Evolutionary conservation across 768 basidiomycete species (phyloP).

Genomic region (Dendrothele bispora): DNA sequence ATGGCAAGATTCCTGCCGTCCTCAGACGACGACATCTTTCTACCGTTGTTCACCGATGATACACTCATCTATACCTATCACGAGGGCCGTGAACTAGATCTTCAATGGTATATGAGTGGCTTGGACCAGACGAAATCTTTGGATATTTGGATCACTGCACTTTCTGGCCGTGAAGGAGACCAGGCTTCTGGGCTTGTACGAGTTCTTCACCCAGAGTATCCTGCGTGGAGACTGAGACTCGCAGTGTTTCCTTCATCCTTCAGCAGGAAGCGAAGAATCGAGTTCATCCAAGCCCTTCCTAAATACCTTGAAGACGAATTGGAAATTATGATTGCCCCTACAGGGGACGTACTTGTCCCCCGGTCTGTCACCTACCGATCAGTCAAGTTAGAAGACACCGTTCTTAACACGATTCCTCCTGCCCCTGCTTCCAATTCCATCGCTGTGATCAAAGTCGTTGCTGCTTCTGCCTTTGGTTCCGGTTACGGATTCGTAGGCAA

Average conservation of each 20-base stretch:
- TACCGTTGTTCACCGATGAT: not conserved
- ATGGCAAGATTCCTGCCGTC: not conserved
- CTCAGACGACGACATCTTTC: not conserved
- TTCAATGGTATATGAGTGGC: conserved; percentile 14
- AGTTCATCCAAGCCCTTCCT: conserved; percentile 9
- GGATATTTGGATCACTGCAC: conserved; percentile 27
- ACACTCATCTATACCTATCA: not conserved
- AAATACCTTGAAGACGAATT: not conserved
- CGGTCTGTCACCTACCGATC: not conserved
- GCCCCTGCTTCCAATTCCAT: conserved; percentile 8
- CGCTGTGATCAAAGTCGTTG: conserved; percentile 4
- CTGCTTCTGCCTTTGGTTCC: conserved; percentile 2
- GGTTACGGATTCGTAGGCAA: not conserved
- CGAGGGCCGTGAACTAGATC: conserved; percentile 1
- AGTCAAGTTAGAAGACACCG: too few relatives aligned
- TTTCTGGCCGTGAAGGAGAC: conserved; percentile 27
- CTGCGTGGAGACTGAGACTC: conserved; percentile 26
- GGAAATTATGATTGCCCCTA: not conserved
- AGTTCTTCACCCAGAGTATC: conserved; percentile 29
- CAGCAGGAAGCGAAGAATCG: conserved; percentile 12
- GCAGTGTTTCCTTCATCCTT: conserved; percentile 24
- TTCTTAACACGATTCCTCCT: not conserved
- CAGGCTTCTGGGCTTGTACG: conserved; percentile 30
- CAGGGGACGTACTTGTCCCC: conserved; percentile 4
- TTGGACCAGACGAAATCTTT: conserved; percentile 10